Base-by-base conservation (phyloP, 2,329 filamentous ascomycete genomes). In the Aspergillus thermomutatus region DNA sequence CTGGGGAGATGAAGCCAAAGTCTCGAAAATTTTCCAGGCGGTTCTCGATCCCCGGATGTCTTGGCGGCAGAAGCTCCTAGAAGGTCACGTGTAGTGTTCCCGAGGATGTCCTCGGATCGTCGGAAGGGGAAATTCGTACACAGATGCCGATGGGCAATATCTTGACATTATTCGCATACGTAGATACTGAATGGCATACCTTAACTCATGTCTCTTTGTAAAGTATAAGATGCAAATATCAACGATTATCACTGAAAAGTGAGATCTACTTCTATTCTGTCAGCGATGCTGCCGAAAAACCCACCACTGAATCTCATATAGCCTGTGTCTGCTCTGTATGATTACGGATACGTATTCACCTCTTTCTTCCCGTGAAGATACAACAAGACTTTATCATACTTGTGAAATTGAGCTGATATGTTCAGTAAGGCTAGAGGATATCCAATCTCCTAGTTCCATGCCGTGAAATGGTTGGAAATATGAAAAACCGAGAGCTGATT, bases 1-100 rank as follows among this genome's bases (percentile, higher is more conserved):
- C 62, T 64, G 61, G 57, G 61, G 63, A 71, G 66, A 70, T 73
- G 69, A 73, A 71, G 70, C 69, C 64, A 67, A 72, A 72, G 67
- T 72, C 68, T 71, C 62, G 69, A 72, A 75, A 75, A 71, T 74
- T 75, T 74, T 74, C 72, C 70, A 70, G 66, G 64, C 64, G 65
- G 55, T 71, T 72, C 72, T 70, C 64, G 66, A 70, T 73, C 72
- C 72, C 71, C 72, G 67, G 70, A 71, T 71, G 69, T 72, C 74
- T 76, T 75, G 73, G 74, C 74, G 66, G 65, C 60, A 72, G 73
- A 75, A 76, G 65, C 67, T 67, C 69, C 70, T 75, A 74, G 73
- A 75, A 75, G 56, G 61, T 75, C 73, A 76, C 71, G 71, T 76
- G 73, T 14, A 50, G 0, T 4, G 25, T 61, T 63, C 61, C 66